Evolutionary conservation across 495 filamentous ascomycete genomes (phyloP), one percentile per base, ranked within the genome.

Genomic region (Oleoguttula mirabilis): DNA sequence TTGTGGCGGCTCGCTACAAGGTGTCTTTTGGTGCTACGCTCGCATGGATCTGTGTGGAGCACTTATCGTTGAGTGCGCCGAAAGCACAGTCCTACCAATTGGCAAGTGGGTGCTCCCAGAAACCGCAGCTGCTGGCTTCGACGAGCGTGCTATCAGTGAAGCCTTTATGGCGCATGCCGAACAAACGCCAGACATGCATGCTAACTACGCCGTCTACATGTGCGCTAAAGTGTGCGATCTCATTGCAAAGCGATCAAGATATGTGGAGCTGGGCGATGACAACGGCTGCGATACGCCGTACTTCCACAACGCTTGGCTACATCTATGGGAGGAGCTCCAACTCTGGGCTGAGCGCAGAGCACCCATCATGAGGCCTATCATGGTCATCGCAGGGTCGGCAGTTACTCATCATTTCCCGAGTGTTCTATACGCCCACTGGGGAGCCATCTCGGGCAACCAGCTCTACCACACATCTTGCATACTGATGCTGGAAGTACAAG

Each of bases 1-100:
- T 39, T 60, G 61, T 30, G 48, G 52, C 4, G 64, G 63, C 2
- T 39, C 67, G 20, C 25, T 60, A 36, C 65, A 65, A 35, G 67
- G 65, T 11, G 51, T 69, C 0, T 71, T 71, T 31, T 71, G 67
- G 67, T 71, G 66, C 36, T 69, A 65, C 48, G 66, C 63, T 17
- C 50, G 66, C 21, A 71, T 71, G 63, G 65, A 71, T 55, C 40
- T 68, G 22, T 71, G 66, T 33, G 66, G 63, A 36, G 66, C 63
- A 2, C 54, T 71, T 2, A 69, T 71, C 25, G 63, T 64, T 1
- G 60, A 52, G 28, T 67, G 66, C 3, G 65, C 63, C 2, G 55
- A 66, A 40, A 65, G 57, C 21, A 66, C 63, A 6, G 53, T 69
- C 17, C 47, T 70, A 5, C 57, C 55, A 11, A 60, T 62, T 1